Conservation (phyloP, 441 rosid species). For the Pelargonium fulgidum region DNA sequence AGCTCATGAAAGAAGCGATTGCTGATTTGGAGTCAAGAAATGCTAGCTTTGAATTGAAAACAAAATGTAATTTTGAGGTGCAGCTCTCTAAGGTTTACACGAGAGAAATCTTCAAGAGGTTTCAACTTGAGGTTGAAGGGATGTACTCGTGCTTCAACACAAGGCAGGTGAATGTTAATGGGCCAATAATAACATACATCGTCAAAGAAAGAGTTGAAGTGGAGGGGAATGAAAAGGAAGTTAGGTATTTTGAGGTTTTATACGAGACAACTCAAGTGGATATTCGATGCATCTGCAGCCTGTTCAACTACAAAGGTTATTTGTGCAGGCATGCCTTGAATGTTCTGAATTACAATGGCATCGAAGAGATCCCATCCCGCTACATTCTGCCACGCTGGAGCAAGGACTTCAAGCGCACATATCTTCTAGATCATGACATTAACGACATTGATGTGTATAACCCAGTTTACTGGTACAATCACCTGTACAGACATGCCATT, state of each 20-base stretch:
- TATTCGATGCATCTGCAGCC: conserved; percentile 48
- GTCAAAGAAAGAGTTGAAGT: conserved; percentile 41
- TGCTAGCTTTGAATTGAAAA: conserved; percentile 35
- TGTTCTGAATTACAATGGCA: conserved; percentile 45
- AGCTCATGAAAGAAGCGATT: conserved; percentile 39
- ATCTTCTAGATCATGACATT: conserved; percentile 21
- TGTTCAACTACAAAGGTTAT: conserved; percentile 49
- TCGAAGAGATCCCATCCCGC: conserved; percentile 41
- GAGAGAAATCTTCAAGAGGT: conserved; percentile 32
- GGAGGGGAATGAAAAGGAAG: conserved; percentile 36
- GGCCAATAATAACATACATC: conserved; percentile 36
- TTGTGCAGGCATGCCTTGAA: conserved; percentile 49
- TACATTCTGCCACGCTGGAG: conserved; percentile 39
- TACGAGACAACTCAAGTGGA: conserved; percentile 38
- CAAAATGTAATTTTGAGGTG: conserved; percentile 36
- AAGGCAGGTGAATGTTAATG: conserved; percentile 35
- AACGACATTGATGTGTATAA: conserved; percentile 24
- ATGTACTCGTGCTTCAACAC: conserved; percentile 51
- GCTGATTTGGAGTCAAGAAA: conserved; percentile 36
- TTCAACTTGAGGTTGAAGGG: conserved; percentile 45
- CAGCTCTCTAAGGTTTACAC: conserved; percentile 45
- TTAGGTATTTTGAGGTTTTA: conserved; percentile 37
- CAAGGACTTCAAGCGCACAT: conserved; percentile 32
- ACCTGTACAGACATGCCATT: conserved; percentile 27
- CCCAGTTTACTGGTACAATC: conserved; percentile 29